Conservation (phyloP, 2,329 filamentous ascomycete species). For the Emergomyces africanus region DNA sequence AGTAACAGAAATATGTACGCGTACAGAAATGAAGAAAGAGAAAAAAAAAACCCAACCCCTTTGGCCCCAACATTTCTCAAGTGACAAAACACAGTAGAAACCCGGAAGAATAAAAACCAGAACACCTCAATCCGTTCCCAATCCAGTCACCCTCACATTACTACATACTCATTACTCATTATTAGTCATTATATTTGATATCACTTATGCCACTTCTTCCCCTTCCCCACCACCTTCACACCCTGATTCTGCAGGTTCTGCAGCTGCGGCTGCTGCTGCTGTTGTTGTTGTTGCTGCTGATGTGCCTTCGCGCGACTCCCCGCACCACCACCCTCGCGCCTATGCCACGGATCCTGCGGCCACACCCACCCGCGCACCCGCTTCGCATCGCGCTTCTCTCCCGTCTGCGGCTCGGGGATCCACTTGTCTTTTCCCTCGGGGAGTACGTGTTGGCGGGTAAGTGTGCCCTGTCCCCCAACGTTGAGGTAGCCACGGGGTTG, state of each 20-base stretch:
- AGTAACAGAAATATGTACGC: not conserved
- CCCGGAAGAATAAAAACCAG: not conserved
- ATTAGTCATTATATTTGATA: not conserved
- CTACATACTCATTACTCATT: not conserved
- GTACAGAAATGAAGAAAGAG: not conserved
- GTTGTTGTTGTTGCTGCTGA: slow-evolving; percentile 5
- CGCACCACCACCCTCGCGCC: slow-evolving; percentile 37
- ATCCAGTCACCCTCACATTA: not conserved
- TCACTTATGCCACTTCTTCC: slow-evolving; percentile 28
- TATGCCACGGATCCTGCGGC: slow-evolving; percentile 48
- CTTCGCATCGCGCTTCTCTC: slow-evolving; percentile 50
- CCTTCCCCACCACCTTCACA: slow-evolving; percentile 5
- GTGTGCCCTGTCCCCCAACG: slow-evolving; percentile 44
- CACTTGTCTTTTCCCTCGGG: slow-evolving; percentile 44
- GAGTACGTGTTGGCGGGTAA: slow-evolving; percentile 43
- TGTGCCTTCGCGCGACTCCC: slow-evolving; percentile 1
- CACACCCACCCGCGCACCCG: slow-evolving; percentile 48
- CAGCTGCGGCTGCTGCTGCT: too few species aligned
- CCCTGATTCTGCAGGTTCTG: not conserved
- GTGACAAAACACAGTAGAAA: not conserved
- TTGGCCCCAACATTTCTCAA: not conserved
- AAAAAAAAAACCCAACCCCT: not conserved
- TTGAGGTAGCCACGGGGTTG: slow-evolving; percentile 48
- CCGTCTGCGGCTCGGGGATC: slow-evolving; percentile 48
- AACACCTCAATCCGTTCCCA: too few species aligned